Conservation (phyloP, 2,329 filamentous ascomycete species). For the Nemania serpens region DNA sequence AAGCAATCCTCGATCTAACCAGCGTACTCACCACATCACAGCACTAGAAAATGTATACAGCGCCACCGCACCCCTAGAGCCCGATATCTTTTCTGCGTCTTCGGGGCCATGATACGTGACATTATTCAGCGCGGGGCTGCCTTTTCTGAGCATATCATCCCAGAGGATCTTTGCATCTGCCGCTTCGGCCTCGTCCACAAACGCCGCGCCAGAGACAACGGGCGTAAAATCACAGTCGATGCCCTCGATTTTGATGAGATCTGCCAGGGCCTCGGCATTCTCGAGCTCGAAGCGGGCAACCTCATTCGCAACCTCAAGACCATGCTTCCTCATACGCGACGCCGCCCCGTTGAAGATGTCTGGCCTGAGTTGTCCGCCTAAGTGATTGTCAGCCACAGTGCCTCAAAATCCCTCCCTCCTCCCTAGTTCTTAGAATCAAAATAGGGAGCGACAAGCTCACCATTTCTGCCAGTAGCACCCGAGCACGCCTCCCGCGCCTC, state of each 20-base stretch:
- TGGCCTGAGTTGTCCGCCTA: constrained; percentile 36
- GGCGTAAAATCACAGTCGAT: constrained; percentile 43
- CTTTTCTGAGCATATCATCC: constrained; percentile 34
- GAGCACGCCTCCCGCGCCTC: constrained; percentile 40
- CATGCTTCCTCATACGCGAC: constrained; percentile 30
- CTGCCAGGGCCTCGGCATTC: constrained; percentile 35
- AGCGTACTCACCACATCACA: constrained; percentile 30
- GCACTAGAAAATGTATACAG: constrained; percentile 40
- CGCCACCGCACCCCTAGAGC: constrained; percentile 42
- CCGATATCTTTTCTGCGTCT: constrained; percentile 35
- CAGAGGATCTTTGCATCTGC: constrained; percentile 38
- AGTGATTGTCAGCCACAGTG: neutral
- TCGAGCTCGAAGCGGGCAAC: constrained; percentile 38
- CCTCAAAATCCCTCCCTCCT: neutral
- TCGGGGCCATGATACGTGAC: constrained; percentile 31
- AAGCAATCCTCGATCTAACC: too few species aligned
- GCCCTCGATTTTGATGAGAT: constrained; percentile 39
- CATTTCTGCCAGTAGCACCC: constrained; percentile 32
- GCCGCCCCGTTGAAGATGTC: constrained; percentile 33
- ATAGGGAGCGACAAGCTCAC: constrained; percentile 30
- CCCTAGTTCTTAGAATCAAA: neutral
- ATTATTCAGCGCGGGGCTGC: constrained; percentile 32
- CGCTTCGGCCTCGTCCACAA: constrained; percentile 39
- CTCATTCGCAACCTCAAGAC: constrained; percentile 38
- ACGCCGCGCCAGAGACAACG: constrained; percentile 34